phyloP scores from a whole-genome alignment of 495 filamentous ascomycete species.

The Lophiostoma macrostomum region DNA sequence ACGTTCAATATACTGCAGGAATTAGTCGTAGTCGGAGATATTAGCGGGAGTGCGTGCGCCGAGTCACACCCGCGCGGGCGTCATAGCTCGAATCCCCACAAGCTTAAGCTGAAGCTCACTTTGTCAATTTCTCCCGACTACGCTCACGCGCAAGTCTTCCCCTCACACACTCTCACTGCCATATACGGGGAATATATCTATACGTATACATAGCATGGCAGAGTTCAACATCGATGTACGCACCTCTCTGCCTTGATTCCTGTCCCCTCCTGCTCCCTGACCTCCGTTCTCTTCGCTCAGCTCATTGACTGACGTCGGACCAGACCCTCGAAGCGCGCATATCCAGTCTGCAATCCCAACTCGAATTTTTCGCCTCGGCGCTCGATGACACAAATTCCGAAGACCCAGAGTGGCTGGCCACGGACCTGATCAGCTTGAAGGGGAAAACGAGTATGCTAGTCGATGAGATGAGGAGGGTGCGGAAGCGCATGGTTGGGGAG shows the following conservation, averaged over 20 bases:
- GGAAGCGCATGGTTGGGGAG: no score
- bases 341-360: not conserved
- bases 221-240: not conserved
- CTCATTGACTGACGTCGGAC: not conserved
- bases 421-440: not conserved
- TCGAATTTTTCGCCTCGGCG: not conserved
- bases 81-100: no score
- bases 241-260: not conserved
- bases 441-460: not conserved
- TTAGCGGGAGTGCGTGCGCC: no score
- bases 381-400: not conserved
- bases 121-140: no score
- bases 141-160: no score
- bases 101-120: no score
- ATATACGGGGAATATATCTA: not conserved
- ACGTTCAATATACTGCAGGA: no score
- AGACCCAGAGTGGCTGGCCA: not conserved
- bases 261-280: no score
- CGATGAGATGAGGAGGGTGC: not conserved
- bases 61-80: no score
- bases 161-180: no score
- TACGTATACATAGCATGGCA: not conserved
- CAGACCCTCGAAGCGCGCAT: not conserved
- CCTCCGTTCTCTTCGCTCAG: no score
- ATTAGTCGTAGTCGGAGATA: no score